These are phyloP conservation scores for Citeromyces hawaiiensis DNA, from an alignment of 1,139 yeast genomes.

Conservation along the genomic window DNA sequence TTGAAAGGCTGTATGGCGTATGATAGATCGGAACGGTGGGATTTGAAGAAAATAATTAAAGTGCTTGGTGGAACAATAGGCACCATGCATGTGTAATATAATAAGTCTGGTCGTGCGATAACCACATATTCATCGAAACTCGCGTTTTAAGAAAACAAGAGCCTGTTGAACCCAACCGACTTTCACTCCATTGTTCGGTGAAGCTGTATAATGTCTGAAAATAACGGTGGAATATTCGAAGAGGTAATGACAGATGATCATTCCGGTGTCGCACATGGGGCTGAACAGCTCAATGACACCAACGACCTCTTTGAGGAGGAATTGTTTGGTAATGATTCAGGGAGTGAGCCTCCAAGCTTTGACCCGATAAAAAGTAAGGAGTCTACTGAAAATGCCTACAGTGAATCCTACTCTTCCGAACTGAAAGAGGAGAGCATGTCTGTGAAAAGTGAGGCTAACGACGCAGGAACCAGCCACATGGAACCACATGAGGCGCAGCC, in stretches of 20 bases:
- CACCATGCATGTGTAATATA: neutral
- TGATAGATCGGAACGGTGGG: neutral
- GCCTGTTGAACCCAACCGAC: neutral
- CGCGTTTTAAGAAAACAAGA: neutral
- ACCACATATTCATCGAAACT: neutral
- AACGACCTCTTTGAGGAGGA: neutral
- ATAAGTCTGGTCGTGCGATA: neutral
- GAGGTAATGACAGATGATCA: neutral
- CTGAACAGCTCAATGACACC: neutral
- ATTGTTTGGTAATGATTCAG: neutral
- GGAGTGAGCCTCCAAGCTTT: neutral
- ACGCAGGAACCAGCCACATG: neutral
- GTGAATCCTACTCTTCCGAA: neutral
- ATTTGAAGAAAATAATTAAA: neutral
- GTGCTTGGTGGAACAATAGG: neutral
- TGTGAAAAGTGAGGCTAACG: neutral
- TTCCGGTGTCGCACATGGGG: neutral
- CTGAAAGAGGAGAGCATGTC: neutral
- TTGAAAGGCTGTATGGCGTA: constrained; percentile 2
- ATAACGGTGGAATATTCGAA: neutral
- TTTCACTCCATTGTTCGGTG: neutral
- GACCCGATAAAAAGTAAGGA: neutral
- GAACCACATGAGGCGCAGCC: neutral
- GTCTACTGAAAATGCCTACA: neutral
- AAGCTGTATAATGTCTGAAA: neutral